Evolutionary conservation across 2,329 filamentous ascomycete genomes (phyloP).

Genomic region (Dactylellina drechsleri): DNA sequence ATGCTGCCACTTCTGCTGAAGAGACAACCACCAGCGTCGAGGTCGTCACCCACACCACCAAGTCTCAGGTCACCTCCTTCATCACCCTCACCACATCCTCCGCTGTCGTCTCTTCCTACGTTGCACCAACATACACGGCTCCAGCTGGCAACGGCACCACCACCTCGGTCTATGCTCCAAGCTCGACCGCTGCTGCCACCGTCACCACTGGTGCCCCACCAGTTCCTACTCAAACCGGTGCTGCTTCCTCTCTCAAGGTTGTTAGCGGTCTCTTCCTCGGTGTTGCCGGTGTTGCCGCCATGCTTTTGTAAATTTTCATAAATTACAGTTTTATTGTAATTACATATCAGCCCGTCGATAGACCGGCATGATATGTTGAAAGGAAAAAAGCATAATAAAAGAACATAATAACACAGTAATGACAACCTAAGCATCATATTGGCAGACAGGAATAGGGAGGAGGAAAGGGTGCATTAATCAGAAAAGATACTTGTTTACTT

Average conservation of each 20-base stretch:
- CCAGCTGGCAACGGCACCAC: conserved; percentile 29
- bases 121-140: conserved; percentile 38
- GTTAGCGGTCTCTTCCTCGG: conserved; percentile 56
- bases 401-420: conserved; percentile 21
- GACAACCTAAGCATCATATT: conserved; percentile 4
- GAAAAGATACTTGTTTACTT: conserved; percentile 7
- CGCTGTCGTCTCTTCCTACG: conserved; percentile 24
- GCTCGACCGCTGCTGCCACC: conserved; percentile 8
- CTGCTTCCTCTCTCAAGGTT: conserved; percentile 56
- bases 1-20: conserved; percentile 52
- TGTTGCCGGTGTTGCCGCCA: conserved; percentile 55
- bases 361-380: background rate
- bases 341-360: background rate
- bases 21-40: conserved; percentile 55
- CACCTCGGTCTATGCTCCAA: conserved; percentile 10
- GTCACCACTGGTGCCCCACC: conserved; percentile 29
- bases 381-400: background rate
- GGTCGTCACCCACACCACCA: conserved; percentile 49
- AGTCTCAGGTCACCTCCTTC: conserved; percentile 56
- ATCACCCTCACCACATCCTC: conserved; percentile 50
- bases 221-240: conserved; percentile 51
- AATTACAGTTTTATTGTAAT: conserved; percentile 4
- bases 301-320: conserved; percentile 46
- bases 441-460: no score
- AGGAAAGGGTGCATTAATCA: background rate